Evolutionary conservation across 352 stramenopile species (phyloP), one percentile per base, ranked within the genome.

Genomic region (Thraustotheca clavata): DNA sequence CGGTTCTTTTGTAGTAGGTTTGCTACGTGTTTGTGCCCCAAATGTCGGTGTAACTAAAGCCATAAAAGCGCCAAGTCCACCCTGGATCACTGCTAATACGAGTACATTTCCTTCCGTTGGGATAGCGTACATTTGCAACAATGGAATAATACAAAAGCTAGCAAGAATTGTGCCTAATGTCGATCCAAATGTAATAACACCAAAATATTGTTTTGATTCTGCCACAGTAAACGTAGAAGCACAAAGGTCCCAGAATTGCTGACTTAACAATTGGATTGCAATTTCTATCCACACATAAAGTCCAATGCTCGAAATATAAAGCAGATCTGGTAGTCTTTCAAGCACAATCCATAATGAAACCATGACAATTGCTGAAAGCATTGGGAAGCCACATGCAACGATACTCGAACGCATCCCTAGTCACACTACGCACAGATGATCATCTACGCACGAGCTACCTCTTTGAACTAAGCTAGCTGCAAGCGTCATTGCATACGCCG

Each of bases 181-280:
- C 22, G 84, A 80, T 8, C 84, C 84, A 49, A 94, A 94, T 0
- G 84, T 91, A 47, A 94, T 94, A 41, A 89, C 78, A 24, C 84
- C 84, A 68, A 94, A 94, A 66, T 85, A 91, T 59, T 88, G 88
- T 48, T 94, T 94, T 6, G 82, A 88, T 66, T 91, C 71, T 11
- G 79, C 74, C 24, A 94, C 82, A 49, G 88, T 80, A 59, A 94
- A 94, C 0, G 74, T 76, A 54, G 86, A 86, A 26, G 84, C 79
- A 46, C 85, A 94, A 11, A 92, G 68, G 60, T 94, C 85, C 85
- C 85, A 94, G 70, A 94, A 94, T 69, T 94, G 83, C 36, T 89
- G 82, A 16, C 75, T 85, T 38, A 94, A 71, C 62, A 89, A 70
- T 67, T 92, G 83, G 38, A 73, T 62, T 11, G 84, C 71, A 20